Evolutionary conservation across 1,284 basidiomycete genomes (phyloP).

Genomic region (Fomitopsis betulina): DNA sequence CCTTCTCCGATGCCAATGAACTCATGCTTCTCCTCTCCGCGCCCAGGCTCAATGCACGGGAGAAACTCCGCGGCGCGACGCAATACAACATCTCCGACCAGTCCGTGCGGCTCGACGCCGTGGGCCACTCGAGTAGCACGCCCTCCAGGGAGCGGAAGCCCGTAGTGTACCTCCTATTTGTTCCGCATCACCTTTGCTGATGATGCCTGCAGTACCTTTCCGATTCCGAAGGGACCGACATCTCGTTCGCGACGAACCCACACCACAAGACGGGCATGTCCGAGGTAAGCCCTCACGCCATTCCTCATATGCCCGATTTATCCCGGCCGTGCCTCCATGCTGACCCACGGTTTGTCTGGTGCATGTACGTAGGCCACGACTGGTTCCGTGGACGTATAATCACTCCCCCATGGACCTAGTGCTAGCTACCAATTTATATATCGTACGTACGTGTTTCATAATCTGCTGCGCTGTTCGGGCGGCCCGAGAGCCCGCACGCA

Average conservation of each 20-base stretch:
- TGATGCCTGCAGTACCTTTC: not conserved
- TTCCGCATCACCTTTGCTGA: not conserved
- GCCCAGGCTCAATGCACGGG: conserved; percentile 3
- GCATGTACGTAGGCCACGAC: not conserved
- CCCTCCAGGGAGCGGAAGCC: not conserved
- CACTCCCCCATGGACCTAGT: not conserved
- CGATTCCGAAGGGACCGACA: not conserved
- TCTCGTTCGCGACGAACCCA: not conserved
- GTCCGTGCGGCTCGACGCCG: not conserved
- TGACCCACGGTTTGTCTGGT: no score
- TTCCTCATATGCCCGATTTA: not conserved
- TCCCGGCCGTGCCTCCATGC: not conserved
- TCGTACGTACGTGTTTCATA: no score
- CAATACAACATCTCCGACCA: not conserved
- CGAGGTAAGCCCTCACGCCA: not conserved
- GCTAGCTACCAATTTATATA: not conserved
- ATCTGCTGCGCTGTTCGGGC: no score
- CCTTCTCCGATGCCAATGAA: not conserved
- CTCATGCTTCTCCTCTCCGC: not conserved
- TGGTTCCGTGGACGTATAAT: not conserved
- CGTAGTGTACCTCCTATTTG: not conserved
- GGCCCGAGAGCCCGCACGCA: no score
- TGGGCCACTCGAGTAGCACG: not conserved
- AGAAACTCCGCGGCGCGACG: conserved; percentile 1
- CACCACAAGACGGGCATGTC: not conserved